A percentile compares a stretch with the other conserved stretches of the same genome.
Evolutionary conservation across 192 early-diverging fungal genomes (phyloP).

Genomic region (Oehlia diaphana): DNA sequence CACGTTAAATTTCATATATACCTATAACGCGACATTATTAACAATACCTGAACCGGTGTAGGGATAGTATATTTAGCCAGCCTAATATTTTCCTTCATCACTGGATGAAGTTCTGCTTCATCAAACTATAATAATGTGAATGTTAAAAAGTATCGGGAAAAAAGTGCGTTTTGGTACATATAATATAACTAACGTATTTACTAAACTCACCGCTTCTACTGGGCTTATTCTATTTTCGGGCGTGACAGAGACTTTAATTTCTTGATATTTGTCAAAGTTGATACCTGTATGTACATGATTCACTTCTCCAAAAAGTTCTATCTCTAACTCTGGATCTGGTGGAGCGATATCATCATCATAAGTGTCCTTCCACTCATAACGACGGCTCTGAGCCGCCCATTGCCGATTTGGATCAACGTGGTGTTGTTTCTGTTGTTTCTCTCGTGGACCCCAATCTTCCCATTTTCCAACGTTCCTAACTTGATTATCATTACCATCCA

Average conservation of each 20-base stretch:
- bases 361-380: slow-evolving; percentile 56
- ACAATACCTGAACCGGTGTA: slow-evolving; percentile 71
- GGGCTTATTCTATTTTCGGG: slow-evolving; percentile 51
- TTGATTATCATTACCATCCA: no score
- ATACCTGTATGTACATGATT: slow-evolving; percentile 70
- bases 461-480: slow-evolving; percentile 24
- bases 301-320: slow-evolving; percentile 58
- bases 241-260: slow-evolving; percentile 68
- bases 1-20: background rate
- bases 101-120: slow-evolving; percentile 61
- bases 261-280: slow-evolving; percentile 77
- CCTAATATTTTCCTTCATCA: slow-evolving; percentile 64
- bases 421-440: no score
- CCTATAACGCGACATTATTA: background rate
- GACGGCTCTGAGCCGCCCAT: slow-evolving; percentile 47
- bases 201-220: slow-evolving; percentile 42
- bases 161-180: background rate
- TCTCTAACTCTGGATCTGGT: slow-evolving; percentile 59
- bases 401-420: slow-evolving; percentile 38
- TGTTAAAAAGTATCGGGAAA: background rate
- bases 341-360: slow-evolving; percentile 60
- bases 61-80: slow-evolving; percentile 65
- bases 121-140: slow-evolving; percentile 51
- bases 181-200: background rate
- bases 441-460: slow-evolving; percentile 28